Evolutionary conservation across 371 early-diverging fungal genomes (phyloP).

Genomic region (Conidiobolus incongruus): DNA sequence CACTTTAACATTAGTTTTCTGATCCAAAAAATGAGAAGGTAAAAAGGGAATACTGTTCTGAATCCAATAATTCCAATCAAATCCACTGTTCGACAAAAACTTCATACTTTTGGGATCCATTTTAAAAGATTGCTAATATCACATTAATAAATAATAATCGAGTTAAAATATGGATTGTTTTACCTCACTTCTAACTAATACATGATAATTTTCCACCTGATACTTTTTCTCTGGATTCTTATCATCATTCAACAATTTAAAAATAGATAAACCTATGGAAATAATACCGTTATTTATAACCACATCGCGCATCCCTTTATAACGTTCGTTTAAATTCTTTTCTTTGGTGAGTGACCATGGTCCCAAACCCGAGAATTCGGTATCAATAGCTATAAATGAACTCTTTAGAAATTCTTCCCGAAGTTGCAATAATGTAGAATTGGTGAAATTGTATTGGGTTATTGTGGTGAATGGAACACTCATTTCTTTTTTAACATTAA

Average conservation of each 20-base stretch:
- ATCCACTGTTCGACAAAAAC: constrained; percentile 59
- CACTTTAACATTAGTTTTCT: not conserved
- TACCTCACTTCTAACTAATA: constrained; percentile 12
- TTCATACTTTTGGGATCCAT: constrained; percentile 37
- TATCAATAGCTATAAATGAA: constrained; percentile 66
- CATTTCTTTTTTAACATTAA: no score
- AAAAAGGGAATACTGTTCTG: constrained; percentile 36
- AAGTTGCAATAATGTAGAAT: no score
- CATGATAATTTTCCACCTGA: constrained; percentile 1
- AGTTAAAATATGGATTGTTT: constrained; percentile 8
- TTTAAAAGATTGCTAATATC: constrained; percentile 13
- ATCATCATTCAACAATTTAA: constrained; percentile 12
- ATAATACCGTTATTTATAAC: constrained; percentile 48
- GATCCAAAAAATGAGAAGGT: constrained; percentile 6
- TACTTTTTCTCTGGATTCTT: not conserved
- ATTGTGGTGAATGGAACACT: no score
- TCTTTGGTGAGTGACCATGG: constrained; percentile 1
- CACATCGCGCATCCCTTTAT: constrained; percentile 32
- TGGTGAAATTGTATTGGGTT: no score
- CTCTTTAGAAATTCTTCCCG: no score
- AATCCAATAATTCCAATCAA: constrained; percentile 57
- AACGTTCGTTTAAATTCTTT: constrained; percentile 42
- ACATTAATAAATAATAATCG: constrained; percentile 6
- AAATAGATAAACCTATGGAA: constrained; percentile 53
- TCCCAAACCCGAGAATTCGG: constrained; percentile 73